A percentile compares a stretch with the other conserved stretches of the same genome.
These are phyloP conservation scores for Aspergillus kassunensis DNA, from an alignment of 495 filamentous ascomycete genomes.

Conservation along the genomic window DNA sequence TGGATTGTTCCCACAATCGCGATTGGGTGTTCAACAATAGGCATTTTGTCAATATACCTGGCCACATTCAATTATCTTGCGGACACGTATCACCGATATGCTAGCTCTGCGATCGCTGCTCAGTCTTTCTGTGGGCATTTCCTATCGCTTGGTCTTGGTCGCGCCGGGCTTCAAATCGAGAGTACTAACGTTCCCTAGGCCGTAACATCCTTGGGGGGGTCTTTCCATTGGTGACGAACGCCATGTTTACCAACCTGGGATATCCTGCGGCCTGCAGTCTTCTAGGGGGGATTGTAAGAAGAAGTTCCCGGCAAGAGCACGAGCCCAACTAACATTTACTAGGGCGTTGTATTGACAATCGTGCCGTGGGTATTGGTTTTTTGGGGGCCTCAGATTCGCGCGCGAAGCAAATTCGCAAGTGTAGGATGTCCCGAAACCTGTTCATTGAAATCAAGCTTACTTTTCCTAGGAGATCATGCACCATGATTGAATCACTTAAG, in stretches of 20 bases:
- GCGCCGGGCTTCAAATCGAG: neutral
- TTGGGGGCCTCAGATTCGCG: conserved; percentile 68
- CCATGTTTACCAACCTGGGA: conserved; percentile 69
- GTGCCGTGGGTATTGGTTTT: conserved; percentile 80
- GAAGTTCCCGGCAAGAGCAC: neutral
- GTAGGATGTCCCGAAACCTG: conserved; percentile 12
- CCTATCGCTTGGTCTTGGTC: no score
- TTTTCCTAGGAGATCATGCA: conserved; percentile 21
- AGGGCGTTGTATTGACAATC: conserved; percentile 56
- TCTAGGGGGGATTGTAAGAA: conserved; percentile 63
- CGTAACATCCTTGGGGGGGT: conserved; percentile 80
- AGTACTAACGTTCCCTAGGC: conserved; percentile 26
- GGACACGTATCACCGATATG: conserved; percentile 84
- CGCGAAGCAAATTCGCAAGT: conserved; percentile 67
- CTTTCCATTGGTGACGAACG: conserved; percentile 72
- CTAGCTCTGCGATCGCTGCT: conserved; percentile 81
- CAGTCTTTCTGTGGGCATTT: conserved; percentile 63
- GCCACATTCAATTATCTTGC: conserved; percentile 93
- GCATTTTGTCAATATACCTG: conserved; percentile 84
- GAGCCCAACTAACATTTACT: conserved; percentile 4
- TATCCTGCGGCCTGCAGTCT: conserved; percentile 69
- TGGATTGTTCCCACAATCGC: conserved; percentile 77
- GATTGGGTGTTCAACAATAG: conserved; percentile 74
- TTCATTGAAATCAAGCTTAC: neutral
- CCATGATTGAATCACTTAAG: conserved; percentile 12